Conservation (phyloP, 2,329 filamentous ascomycete genomes). For the Ophidiomyces ophidiicola region DNA sequence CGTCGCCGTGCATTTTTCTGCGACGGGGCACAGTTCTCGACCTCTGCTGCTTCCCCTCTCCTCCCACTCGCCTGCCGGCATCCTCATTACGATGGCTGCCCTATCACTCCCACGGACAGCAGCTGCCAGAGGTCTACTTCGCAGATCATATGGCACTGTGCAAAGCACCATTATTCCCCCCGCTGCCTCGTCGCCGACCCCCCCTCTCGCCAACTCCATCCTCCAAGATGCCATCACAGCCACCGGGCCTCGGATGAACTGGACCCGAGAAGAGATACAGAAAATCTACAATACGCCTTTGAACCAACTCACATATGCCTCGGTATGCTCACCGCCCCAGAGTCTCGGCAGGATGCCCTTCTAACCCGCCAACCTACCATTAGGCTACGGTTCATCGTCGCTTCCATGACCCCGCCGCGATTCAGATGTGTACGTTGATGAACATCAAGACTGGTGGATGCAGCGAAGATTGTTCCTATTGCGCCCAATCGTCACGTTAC, state of each 20-base stretch:
- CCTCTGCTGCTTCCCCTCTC: too few relatives aligned
- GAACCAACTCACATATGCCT: constrained; percentile 63
- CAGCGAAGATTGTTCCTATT: constrained; percentile 87
- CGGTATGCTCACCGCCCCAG: constrained; percentile 38
- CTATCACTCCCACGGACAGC: constrained; percentile 19
- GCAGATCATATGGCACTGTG: constrained; percentile 30
- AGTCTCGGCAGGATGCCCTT: constrained; percentile 1
- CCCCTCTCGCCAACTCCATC: constrained; percentile 22
- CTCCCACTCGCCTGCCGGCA: too few relatives aligned
- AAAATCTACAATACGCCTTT: constrained; percentile 72
- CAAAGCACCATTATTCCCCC: constrained; percentile 18
- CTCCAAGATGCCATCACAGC: constrained; percentile 29
- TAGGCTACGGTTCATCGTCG: constrained; percentile 67
- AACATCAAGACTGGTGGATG: constrained; percentile 94
- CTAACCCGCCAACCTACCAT: constrained; percentile 14
- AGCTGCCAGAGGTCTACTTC: constrained; percentile 21
- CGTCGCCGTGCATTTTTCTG: too few relatives aligned
- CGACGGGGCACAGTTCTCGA: too few relatives aligned
- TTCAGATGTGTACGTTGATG: constrained; percentile 90
- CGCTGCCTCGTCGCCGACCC: constrained; percentile 15
- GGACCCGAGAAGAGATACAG: constrained; percentile 70
- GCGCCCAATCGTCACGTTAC: constrained; percentile 76
- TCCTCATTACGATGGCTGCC: constrained; percentile 12
- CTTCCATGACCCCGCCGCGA: constrained; percentile 70
- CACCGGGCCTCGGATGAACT: constrained; percentile 51